These are phyloP conservation scores for Larix sibirica DNA, from an alignment of 83 land plant genomes.

Conservation along the genomic window DNA sequence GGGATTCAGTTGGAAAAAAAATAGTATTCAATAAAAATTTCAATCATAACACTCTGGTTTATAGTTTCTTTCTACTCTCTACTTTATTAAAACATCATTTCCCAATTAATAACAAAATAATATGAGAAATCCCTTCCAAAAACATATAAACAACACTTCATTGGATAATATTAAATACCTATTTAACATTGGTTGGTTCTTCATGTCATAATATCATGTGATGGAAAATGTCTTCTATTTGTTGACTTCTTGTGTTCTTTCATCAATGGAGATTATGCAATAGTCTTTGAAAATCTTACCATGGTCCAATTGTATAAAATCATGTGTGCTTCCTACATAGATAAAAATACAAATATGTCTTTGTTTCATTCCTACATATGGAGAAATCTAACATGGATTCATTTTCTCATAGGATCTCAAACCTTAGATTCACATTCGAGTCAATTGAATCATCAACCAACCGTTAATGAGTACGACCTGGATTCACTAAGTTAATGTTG, in stretches of 20 bases:
- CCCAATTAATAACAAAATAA: background rate
- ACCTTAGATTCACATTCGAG: too few species aligned
- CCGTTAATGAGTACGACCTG: too few species aligned
- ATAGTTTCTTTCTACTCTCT: background rate
- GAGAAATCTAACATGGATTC: too few species aligned
- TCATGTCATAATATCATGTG: background rate
- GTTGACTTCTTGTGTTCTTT: too few species aligned
- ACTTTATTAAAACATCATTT: background rate
- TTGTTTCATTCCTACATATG: too few species aligned
- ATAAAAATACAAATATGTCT: conserved; percentile 45
- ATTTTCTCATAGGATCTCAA: too few species aligned
- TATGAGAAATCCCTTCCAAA: background rate
- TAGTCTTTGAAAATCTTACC: conserved; percentile 43
- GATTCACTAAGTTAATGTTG: too few species aligned
- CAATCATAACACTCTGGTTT: background rate
- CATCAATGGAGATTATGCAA: background rate
- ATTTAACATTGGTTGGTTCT: background rate
- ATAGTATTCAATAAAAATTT: background rate
- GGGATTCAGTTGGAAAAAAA: too few species aligned
- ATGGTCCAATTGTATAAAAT: conserved; percentile 99
- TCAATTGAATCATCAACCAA: too few species aligned
- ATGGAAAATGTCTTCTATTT: background rate
- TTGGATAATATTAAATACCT: background rate
- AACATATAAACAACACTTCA: background rate
- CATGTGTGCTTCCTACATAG: conserved; percentile 92